Percentiles rank a stretch among this genome's conserved stretches.
phyloP scores from a whole-genome alignment of 306 rosid genomes.

The Hippophae gyantsensis region DNA sequence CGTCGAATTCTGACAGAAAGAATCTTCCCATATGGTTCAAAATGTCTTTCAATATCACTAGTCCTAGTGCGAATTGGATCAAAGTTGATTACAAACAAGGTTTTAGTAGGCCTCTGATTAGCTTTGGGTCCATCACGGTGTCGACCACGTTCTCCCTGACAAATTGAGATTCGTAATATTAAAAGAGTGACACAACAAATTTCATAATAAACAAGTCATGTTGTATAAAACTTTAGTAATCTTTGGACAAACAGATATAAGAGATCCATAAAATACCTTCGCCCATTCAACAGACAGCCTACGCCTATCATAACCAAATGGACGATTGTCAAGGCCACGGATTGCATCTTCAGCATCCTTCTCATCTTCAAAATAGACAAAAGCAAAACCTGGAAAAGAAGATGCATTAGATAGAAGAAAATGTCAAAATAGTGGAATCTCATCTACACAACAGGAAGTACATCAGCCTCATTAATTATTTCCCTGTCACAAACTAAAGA shows the following conservation, averaged over 20 bases:
- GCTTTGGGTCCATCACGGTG: constrained; percentile 71
- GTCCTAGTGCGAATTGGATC: constrained; percentile 70
- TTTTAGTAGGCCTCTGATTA: constrained; percentile 86
- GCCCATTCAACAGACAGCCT: constrained; percentile 97
- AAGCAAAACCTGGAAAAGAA: constrained; percentile 74
- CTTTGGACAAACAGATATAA: too few species aligned
- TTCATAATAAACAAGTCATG: not conserved
- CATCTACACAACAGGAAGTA: constrained; percentile 45
- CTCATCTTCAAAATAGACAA: constrained; percentile 84
- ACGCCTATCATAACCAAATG: constrained; percentile 79
- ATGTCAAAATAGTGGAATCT: constrained; percentile 4
- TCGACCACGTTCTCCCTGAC: constrained; percentile 79
- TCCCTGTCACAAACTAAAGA: constrained; percentile 54
- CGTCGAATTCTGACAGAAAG: constrained; percentile 75
- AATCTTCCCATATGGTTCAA: constrained; percentile 81
- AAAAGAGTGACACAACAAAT: too few species aligned
- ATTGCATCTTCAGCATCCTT: constrained; percentile 93
- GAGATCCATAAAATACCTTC: constrained; percentile 37
- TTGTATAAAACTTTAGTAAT: too few species aligned
- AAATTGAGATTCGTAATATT: constrained; percentile 4
- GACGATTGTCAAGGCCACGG: constrained; percentile 55
- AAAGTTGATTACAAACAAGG: constrained; percentile 79
- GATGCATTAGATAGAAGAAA: constrained; percentile 19
- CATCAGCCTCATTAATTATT: constrained; percentile 50
- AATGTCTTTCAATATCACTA: constrained; percentile 79